Conservation (phyloP, 1,139 yeast species). For the Kodamaea sp. region DNA sequence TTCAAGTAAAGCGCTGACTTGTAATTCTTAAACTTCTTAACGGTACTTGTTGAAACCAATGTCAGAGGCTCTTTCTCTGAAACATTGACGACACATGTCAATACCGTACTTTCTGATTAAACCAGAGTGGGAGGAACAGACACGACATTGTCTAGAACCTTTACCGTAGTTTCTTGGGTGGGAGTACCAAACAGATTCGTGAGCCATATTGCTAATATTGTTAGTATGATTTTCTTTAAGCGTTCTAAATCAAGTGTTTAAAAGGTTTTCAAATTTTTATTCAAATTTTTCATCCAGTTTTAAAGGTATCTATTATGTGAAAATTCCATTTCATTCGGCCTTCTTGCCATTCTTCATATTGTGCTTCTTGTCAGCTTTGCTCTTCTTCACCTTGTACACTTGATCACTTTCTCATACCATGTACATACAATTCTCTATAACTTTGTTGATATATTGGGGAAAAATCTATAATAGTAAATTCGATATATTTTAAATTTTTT, state of each 20-base stretch:
- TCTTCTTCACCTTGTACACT: background rate
- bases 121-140: constrained; percentile 98
- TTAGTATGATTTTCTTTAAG: constrained; percentile 11
- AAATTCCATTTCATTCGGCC: background rate
- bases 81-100: constrained; percentile 99
- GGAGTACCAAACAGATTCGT: constrained; percentile 99
- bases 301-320: background rate
- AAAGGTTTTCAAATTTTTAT: background rate
- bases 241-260: background rate
- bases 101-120: constrained; percentile 99
- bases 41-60: constrained; percentile 99
- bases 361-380: background rate
- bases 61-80: constrained; percentile 99
- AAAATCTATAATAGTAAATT: background rate
- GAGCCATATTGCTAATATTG: constrained; percentile 77
- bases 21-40: constrained; percentile 40
- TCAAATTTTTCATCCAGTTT: background rate
- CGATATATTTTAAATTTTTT: constrained; percentile 8
- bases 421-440: constrained; percentile 15
- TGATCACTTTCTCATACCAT: background rate
- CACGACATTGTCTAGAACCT: constrained; percentile 99
- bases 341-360: background rate
- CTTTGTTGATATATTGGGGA: constrained; percentile 12
- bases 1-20: no score
- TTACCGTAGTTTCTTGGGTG: constrained; percentile 99